Evolutionary conservation across 805 yeast species (phyloP), one percentile per base, ranked within the genome.

Genomic region (Saccharomycopsis sp.): DNA sequence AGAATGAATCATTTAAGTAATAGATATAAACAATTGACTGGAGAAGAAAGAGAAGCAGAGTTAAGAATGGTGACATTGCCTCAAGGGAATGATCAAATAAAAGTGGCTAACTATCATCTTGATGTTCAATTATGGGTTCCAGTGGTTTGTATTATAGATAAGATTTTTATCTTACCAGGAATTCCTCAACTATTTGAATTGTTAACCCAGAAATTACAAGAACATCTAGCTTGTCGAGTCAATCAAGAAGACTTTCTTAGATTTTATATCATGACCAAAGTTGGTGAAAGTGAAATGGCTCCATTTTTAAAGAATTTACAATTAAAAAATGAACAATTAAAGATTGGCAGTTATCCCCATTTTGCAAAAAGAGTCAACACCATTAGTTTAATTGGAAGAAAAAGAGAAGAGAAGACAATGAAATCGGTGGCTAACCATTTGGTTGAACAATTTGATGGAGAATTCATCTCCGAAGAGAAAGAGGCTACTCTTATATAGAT

Each of bases 331-430:
- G 60, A 57, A n/a, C 46, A 41, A 3, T 66, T 85, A 37, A 86
- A 85, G 53, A 67, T 86, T 36, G 95, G 95, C 2, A 78, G 88
- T 26, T 86, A 86, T 54, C 95, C 95, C 1, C 95, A 86, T 57
- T 68, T 72, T 60, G 67, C 69, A 13, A 68, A 74, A 58, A 67
- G 71, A 1, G 61, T 74, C 40, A 79, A 73, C 49, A 84, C 94
- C 0, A 74, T 86, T 15, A 80, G 94, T 50, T 69, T 86, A 14
- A 65, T 83, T 29, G 94, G 94, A n/a, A n/a, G n/a, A n/a, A n/a
- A n/a, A n/a, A n/a, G n/a, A n/a, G n/a, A n/a, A n/a, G n/a, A n/a
- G n/a, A n/a, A n/a, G n/a, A n/a, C n/a, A n/a, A n/a, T n/a, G n/a
- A n/a, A n/a, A n/a, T n/a, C n/a, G n/a, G n/a, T n/a, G n/a, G n/a